Evolutionary conservation across 176 grass and related monocot species (phyloP), one percentile per base, ranked within the genome.

Genomic region (Puccinellia tenuiflora): DNA sequence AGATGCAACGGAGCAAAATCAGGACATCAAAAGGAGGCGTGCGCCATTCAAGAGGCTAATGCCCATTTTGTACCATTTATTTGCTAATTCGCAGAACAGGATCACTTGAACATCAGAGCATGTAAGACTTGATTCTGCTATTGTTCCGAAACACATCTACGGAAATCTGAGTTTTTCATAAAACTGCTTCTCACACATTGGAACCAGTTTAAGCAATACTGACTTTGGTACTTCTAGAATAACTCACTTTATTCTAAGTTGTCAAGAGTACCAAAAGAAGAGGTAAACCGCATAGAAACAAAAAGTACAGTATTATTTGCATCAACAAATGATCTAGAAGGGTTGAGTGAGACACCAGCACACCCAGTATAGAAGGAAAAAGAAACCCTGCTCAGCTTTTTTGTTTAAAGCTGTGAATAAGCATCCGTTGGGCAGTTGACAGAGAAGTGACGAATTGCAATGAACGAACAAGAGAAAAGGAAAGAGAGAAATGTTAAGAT

Each of bases 401-500:
- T 63, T 63, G 39, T 13, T 63, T 63, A 63, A 25, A 63, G 25
- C 15, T 79, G 76, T 45, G 20, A 79, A 79, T 79, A 62, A 62
- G 51, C 74, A 26, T 34, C 21, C 50, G 3, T 77, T 57, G 34
- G 28, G 61, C 13, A 64, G 50, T 48, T 53, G 35, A 68, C 22
- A 28, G 47, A 22, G 15, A 68, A 81, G 11, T 68, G 69, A 26
- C 4, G 17, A 25, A 64, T 31, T 39, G 28, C 26, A n/a, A 37
- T 39, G 40, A 6, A 52, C 2, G 15, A 71, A 35, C 25, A 18
- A 63, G 48, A 6, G 30, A 5, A 68, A 18, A 37, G 1, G 46
- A 31, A 34, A 68, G 16, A 63, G 20, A 47, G 59, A 79, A 17
- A 42, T 24, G 35, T 22, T 74, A 70, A 24, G 82, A 77, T 98